Conservation (phyloP, 2,329 filamentous ascomycete species). For the Cytospora leucostoma region DNA sequence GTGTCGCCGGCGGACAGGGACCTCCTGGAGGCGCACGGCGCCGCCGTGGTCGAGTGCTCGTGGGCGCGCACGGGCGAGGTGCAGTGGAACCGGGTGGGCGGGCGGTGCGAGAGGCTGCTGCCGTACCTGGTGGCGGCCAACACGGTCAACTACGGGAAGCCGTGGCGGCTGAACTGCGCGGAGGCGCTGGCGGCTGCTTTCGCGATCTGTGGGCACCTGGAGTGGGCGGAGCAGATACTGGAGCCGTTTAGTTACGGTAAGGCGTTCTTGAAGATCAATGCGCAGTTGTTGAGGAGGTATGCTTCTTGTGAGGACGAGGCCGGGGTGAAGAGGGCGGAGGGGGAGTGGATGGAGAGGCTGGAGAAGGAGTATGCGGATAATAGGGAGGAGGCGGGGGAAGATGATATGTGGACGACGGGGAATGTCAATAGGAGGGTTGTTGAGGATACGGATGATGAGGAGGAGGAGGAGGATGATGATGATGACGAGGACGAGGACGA, state of each 20-base stretch:
- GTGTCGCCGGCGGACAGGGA: slow-evolving; percentile 81
- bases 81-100: slow-evolving; percentile 87
- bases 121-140: slow-evolving; percentile 97
- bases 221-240: slow-evolving; percentile 86
- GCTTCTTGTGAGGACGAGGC: slow-evolving; percentile 80
- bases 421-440: slow-evolving; percentile 73
- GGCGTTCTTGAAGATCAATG: slow-evolving; percentile 90
- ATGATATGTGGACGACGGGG: slow-evolving; percentile 87
- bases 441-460: slow-evolving; percentile 45
- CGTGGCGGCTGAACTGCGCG: slow-evolving; percentile 92
- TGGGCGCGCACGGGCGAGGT: slow-evolving; percentile 94
- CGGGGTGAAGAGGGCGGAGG: slow-evolving; percentile 80
- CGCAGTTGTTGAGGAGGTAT: slow-evolving; percentile 77
- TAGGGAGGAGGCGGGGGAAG: slow-evolving; percentile 64
- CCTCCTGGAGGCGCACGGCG: slow-evolving; percentile 83
- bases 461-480: slow-evolving; percentile 52
- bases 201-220: slow-evolving; percentile 84
- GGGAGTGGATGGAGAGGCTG: slow-evolving; percentile 84
- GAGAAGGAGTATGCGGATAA: slow-evolving; percentile 87
- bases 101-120: slow-evolving; percentile 85
- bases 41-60: slow-evolving; percentile 94
- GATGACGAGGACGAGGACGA: slow-evolving; percentile 51
- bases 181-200: slow-evolving; percentile 93
- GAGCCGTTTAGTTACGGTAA: slow-evolving; percentile 85
- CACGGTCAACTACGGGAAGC: slow-evolving; percentile 94